Conservation (phyloP, 2,329 filamentous ascomycete genomes). For the Colletotrichum sp. region DNA sequence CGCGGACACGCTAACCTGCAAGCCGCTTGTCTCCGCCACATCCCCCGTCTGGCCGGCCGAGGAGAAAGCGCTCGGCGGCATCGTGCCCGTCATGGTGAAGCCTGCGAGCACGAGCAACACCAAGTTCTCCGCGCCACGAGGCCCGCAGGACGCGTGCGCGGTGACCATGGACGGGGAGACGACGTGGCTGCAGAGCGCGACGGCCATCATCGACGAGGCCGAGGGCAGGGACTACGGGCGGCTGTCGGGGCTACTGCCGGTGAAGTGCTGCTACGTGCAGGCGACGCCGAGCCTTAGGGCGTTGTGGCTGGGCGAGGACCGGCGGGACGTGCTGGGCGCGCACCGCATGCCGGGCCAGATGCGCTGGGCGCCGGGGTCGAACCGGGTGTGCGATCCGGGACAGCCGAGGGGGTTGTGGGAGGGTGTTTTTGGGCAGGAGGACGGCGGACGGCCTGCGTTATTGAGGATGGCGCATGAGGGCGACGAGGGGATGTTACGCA, state of each 20-base stretch:
- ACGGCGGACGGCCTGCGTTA: not conserved
- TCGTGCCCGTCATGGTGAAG: slow-evolving; percentile 19
- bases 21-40: slow-evolving; percentile 28
- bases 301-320: slow-evolving; percentile 46
- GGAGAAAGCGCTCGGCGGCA: slow-evolving; percentile 15
- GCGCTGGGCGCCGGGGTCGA: slow-evolving; percentile 22
- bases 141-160: not conserved
- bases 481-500: not conserved
- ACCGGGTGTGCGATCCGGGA: slow-evolving; percentile 5
- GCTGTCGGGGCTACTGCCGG: slow-evolving; percentile 47
- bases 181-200: not conserved
- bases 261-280: slow-evolving; percentile 45
- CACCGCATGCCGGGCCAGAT: slow-evolving; percentile 42
- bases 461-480: slow-evolving; percentile 14
- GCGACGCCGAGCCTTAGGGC: slow-evolving; percentile 38
- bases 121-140: not conserved
- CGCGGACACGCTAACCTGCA: slow-evolving; percentile 27
- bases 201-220: not conserved
- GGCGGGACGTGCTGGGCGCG: slow-evolving; percentile 46
- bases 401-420: slow-evolving; percentile 6
- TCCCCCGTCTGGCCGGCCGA: slow-evolving; percentile 22
- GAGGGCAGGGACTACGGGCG: slow-evolving; percentile 28
- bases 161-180: not conserved
- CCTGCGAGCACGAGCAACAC: not conserved
- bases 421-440: not conserved